These are phyloP conservation scores for Stipa capillata DNA, from an alignment of 176 grass and related monocot species.

Conservation along the genomic window DNA sequence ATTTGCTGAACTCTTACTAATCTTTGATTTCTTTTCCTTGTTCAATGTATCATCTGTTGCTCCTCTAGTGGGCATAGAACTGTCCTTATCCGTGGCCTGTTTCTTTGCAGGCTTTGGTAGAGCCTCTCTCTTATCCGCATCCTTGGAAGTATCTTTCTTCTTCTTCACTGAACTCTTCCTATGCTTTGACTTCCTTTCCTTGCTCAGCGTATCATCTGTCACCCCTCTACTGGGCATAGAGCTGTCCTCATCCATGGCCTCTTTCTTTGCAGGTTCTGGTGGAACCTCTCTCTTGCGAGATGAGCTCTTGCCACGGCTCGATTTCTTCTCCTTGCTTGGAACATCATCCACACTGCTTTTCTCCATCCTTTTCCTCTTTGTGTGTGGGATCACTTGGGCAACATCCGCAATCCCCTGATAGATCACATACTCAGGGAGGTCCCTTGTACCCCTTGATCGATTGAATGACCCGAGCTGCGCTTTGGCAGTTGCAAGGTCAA, in stretches of 20 bases:
- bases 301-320: neutral
- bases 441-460: slow-evolving; percentile 36
- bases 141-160: slow-evolving; percentile 5
- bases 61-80: neutral
- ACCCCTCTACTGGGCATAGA: neutral
- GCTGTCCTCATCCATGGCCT: neutral
- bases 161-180: slow-evolving; percentile 3
- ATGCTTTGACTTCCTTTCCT: neutral
- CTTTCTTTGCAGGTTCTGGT: neutral
- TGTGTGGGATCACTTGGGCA: neutral
- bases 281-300: neutral
- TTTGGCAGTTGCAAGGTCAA: slow-evolving; percentile 58
- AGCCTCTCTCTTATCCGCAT: neutral
- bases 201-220: neutral
- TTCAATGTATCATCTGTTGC: neutral
- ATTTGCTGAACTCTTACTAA: neutral
- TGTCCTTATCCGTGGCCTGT: neutral
- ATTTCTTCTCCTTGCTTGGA: slow-evolving; percentile 20
- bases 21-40: slow-evolving; percentile 10
- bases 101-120: neutral
- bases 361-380: slow-evolving; percentile 25
- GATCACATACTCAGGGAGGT: slow-evolving; percentile 48
- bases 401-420: slow-evolving; percentile 32
- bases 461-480: slow-evolving; percentile 70
- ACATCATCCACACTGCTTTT: slow-evolving; percentile 12